A percentile compares a stretch with the other conserved stretches of the same genome.
Conservation (phyloP, 768 basidiomycete genomes). For the Suillus ampliporus region DNA sequence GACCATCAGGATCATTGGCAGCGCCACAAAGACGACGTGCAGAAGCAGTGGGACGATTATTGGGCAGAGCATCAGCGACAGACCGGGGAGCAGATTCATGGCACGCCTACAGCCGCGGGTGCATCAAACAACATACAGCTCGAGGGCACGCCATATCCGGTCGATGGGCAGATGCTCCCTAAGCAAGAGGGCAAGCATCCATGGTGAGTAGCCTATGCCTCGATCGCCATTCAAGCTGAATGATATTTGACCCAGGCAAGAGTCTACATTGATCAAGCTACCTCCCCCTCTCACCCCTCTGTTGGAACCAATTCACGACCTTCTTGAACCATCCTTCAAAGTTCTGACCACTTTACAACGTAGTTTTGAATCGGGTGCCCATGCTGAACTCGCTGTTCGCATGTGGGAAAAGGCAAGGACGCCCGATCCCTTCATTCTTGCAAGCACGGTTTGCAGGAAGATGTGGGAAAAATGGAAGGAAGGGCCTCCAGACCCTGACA, state of each 20-base stretch:
- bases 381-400: conserved; percentile 58
- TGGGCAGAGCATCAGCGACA: conserved; percentile 33
- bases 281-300: conserved; percentile 63
- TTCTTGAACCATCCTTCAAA: conserved; percentile 62
- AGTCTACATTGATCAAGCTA: conserved; percentile 61
- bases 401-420: conserved; percentile 70
- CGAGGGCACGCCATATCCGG: conserved; percentile 49
- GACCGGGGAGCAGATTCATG: conserved; percentile 24
- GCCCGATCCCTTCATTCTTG: conserved; percentile 58
- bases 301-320: conserved; percentile 53
- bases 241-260: conserved; percentile 40
- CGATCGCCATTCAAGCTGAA: conserved; percentile 1
- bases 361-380: conserved; percentile 62
- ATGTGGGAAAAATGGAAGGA: conserved; percentile 46
- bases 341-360: conserved; percentile 57
- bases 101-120: not conserved
- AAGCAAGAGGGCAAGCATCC: conserved; percentile 30
- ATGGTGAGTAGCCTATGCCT: conserved; percentile 40
- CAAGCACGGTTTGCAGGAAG: conserved; percentile 43
- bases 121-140: conserved; percentile 36
- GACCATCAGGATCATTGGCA: conserved; percentile 53
- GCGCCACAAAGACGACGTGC: conserved; percentile 47
- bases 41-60: conserved; percentile 58
- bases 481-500: conserved; percentile 25
- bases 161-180: conserved; percentile 26